Evolutionary conservation across 2,329 filamentous ascomycete species (phyloP).

Genomic region (Triangularia setosa): DNA sequence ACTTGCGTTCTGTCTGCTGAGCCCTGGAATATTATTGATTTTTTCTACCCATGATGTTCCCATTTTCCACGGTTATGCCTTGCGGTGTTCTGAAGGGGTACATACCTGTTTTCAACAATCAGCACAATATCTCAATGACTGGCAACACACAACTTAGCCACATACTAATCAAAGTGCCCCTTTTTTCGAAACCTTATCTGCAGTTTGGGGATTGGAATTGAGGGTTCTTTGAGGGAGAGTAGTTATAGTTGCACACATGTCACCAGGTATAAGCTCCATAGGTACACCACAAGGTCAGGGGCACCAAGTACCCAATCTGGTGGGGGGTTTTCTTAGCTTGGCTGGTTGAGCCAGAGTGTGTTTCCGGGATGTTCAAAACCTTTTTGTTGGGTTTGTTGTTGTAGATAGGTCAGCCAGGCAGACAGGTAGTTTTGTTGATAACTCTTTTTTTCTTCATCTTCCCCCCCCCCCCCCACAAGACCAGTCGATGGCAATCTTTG

Average conservation of each 20-base stretch:
- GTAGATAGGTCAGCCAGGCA: background rate
- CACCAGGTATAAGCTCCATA: too few species aligned
- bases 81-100: background rate
- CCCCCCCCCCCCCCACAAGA: too few species aligned
- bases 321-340: background rate
- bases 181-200: background rate
- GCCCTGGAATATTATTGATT: background rate
- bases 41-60: background rate
- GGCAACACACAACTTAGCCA: background rate
- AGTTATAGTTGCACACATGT: background rate
- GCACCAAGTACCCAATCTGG: background rate
- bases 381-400: background rate
- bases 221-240: background rate
- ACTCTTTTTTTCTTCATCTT: too few species aligned
- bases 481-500: too few species aligned
- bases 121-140: background rate
- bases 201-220: background rate
- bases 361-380: background rate
- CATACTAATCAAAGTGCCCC: background rate
- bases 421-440: background rate
- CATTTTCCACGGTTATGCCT: background rate
- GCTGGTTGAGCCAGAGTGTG: background rate
- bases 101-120: background rate
- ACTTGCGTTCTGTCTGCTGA: background rate
- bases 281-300: background rate